Evolutionary conservation across 2,329 filamentous ascomycete genomes (phyloP).

Genomic region (Neurospora sp.): DNA sequence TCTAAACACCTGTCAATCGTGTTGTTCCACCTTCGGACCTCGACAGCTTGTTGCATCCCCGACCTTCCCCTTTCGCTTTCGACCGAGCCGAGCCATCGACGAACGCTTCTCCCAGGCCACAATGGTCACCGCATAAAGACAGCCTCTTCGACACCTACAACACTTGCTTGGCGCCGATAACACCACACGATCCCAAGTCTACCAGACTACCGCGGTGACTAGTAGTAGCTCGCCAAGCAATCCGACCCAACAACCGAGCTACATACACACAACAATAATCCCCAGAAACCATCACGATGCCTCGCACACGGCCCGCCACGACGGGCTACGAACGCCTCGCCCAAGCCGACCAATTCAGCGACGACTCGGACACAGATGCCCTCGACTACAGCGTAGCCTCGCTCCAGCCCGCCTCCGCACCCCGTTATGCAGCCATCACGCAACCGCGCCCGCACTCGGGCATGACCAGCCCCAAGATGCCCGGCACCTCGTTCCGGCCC

Average conservation of each 20-base stretch:
- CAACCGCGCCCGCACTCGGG: conserved; percentile 52
- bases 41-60: neutral
- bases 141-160: neutral
- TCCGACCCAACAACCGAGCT: neutral
- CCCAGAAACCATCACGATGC: conserved; percentile 38
- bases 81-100: neutral
- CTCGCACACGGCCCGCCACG: conserved; percentile 58
- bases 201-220: neutral
- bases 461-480: conserved; percentile 45
- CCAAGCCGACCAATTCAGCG: conserved; percentile 68
- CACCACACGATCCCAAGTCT: neutral
- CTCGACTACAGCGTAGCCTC: conserved; percentile 43
- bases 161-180: neutral
- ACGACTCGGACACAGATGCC: conserved; percentile 58
- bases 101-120: neutral
- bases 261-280: neutral
- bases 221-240: neutral
- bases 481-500: conserved; percentile 19
- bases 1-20: neutral
- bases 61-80: neutral
- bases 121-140: neutral
- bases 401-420: conserved; percentile 43
- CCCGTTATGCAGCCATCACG: conserved; percentile 54
- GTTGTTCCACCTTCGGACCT: neutral
- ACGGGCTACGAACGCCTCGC: conserved; percentile 80